Conservation (phyloP, 2,329 filamentous ascomycete species). For the Thermochaetoides dissita region DNA sequence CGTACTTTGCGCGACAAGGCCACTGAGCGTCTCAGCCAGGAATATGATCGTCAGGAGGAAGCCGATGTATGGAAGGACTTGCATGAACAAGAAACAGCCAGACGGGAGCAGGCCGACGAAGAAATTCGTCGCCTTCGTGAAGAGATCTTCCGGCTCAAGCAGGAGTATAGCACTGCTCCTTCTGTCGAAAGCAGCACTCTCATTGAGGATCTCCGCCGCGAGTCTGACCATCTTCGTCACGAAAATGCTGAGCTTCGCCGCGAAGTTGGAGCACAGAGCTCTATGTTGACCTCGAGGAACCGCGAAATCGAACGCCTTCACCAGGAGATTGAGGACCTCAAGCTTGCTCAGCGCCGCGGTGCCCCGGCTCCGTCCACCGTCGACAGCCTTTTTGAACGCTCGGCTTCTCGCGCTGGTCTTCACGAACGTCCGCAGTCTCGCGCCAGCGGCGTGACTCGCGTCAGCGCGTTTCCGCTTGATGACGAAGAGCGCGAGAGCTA, state of each 20-base stretch:
- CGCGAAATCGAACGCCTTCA: constrained; percentile 89
- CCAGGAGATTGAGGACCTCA: constrained; percentile 93
- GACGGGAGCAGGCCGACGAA: constrained; percentile 79
- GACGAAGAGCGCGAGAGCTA: constrained; percentile 75
- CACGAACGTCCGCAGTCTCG: constrained; percentile 62
- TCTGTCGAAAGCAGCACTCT: constrained; percentile 48
- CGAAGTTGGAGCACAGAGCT: constrained; percentile 89
- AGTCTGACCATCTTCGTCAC: constrained; percentile 65
- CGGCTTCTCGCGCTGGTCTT: constrained; percentile 63
- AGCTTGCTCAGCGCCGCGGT: constrained; percentile 67
- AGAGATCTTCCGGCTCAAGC: constrained; percentile 62
- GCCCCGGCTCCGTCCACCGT: constrained; percentile 51
- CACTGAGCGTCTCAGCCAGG: constrained; percentile 35
- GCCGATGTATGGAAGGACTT: constrained; percentile 91
- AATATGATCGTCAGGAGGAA: constrained; percentile 42
- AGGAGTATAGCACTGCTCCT: constrained; percentile 39
- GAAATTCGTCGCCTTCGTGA: constrained; percentile 75
- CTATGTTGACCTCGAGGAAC: constrained; percentile 92
- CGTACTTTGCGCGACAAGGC: constrained; percentile 28
- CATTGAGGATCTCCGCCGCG: constrained; percentile 58
- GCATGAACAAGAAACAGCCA: constrained; percentile 77
- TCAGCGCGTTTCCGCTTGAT: constrained; percentile 40
- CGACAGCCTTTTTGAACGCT: constrained; percentile 89
- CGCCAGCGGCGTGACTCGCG: constrained; percentile 52
- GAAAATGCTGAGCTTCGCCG: constrained; percentile 86